Base-by-base conservation (phyloP, 495 filamentous ascomycete genomes). In the Bacidia rubella region DNA sequence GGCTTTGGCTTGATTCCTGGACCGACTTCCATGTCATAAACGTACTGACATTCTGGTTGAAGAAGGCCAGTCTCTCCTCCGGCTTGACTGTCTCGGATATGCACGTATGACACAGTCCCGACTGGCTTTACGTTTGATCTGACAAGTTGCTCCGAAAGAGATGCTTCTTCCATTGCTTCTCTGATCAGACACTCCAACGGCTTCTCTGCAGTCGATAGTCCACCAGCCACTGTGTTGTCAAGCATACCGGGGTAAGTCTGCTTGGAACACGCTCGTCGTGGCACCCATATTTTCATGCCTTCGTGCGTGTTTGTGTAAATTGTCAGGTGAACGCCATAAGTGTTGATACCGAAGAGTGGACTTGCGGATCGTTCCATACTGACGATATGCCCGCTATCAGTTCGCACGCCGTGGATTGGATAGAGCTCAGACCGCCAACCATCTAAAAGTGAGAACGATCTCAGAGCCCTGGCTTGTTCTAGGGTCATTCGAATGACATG, bases 161-260 rank as follows among this genome's bases (percentile, higher is more conserved):
- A 83, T 0, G 92, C 92, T 62, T 99, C 92, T 66, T 99, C 92
- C 54, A 78, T 80, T 0, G 82, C 78, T 65, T 99, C 92, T 48
- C 93, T 81, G 7, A 96, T 71, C 35, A 95, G 68, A 67, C 82
- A 86, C 57, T 89, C 86, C 49, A 86, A 80, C 1, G 80, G 78
- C 15, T 69, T 72, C 63, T 96, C 88, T 20, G 81, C 80, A 0
- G 86, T 83, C 57, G 82, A 78, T 61, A 97, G 82, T 0, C 92
- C 92, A 3, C 92, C 92, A 0, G 90, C 92, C 3, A 95, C 93
- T 1, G 86, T 85, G 62, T 99, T 99, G 64, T 99, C 92, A 46
- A 97, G 68, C 80, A 95, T 86, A 7, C 82, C 73, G 2, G 82
- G 81, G 58, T 88, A 97, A 0, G 88, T 95, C 57, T 85, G 75